phyloP scores from a whole-genome alignment of 2,329 filamentous ascomycete genomes.

The Stachybotrys chlorohalonatus region DNA sequence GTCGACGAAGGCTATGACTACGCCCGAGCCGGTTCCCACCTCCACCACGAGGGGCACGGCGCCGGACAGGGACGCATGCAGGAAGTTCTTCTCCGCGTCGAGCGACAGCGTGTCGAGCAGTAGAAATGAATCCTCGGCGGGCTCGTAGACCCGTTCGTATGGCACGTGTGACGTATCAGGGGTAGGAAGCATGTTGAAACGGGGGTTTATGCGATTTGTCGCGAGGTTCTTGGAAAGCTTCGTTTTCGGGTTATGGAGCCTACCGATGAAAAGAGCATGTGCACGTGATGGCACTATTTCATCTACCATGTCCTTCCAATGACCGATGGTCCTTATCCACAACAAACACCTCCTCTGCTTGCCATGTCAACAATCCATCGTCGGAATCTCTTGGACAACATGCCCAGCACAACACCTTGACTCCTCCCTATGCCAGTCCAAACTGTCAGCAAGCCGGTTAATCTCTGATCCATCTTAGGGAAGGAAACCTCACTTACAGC shows the following conservation, averaged over 20 bases:
- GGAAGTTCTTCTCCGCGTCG: slow-evolving; percentile 56
- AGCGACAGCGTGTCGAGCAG: slow-evolving; percentile 86
- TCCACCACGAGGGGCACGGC: slow-evolving; percentile 64
- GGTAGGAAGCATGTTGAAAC: slow-evolving; percentile 74
- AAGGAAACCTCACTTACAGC: background rate
- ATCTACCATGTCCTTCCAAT: background rate
- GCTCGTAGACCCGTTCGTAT: slow-evolving; percentile 85
- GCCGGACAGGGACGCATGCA: slow-evolving; percentile 50
- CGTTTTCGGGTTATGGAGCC: background rate
- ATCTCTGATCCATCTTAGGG: too few species aligned
- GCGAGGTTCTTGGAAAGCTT: slow-evolving; percentile 1
- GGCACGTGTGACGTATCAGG: slow-evolving; percentile 87
- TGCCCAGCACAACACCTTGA: too few species aligned
- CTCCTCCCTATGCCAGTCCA: too few species aligned
- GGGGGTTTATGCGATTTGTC: background rate
- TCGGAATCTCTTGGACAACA: background rate
- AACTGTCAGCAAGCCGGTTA: too few species aligned
- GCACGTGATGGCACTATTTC: slow-evolving; percentile 7
- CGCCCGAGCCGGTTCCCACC: slow-evolving; percentile 83
- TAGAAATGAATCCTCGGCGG: slow-evolving; percentile 91
- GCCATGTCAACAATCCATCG: background rate
- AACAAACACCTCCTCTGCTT: background rate
- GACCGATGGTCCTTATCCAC: background rate
- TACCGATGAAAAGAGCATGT: background rate
- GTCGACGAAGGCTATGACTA: slow-evolving; percentile 82